A percentile compares a stretch with the other conserved stretches of the same genome.
Conservation (phyloP, 2,329 filamentous ascomycete species). For the Escovopsis sp. region DNA sequence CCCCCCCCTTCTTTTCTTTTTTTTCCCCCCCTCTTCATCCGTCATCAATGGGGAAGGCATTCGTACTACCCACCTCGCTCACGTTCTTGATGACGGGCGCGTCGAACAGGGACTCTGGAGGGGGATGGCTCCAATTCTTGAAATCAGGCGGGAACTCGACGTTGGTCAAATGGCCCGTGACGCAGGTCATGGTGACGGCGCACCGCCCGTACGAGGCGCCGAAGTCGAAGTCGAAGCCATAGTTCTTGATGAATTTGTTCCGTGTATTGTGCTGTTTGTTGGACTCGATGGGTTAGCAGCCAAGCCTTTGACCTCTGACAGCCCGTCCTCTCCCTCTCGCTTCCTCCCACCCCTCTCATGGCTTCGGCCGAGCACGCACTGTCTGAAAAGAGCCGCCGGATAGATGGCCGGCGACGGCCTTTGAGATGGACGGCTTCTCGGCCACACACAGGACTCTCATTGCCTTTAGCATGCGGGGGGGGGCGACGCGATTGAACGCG, state of each 20-base stretch:
- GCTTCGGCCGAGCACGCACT: constrained; percentile 27
- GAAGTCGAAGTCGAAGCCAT: constrained; percentile 83
- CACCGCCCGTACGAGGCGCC: constrained; percentile 65
- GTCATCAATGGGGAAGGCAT: too few relatives aligned
- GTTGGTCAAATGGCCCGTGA: constrained; percentile 74
- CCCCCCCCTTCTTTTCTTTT: too few relatives aligned
- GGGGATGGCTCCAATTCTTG: constrained; percentile 68
- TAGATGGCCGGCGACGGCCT: constrained; percentile 81
- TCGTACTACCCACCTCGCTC: constrained; percentile 36
- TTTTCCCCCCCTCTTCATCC: too few relatives aligned
- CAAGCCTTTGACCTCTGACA: not conserved
- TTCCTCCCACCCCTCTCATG: not conserved
- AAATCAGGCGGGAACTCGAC: constrained; percentile 62
- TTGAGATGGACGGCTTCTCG: constrained; percentile 81
- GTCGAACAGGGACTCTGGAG: constrained; percentile 65
- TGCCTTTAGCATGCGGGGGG: not conserved
- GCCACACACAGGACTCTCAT: constrained; percentile 43
- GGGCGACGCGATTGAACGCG: too few relatives aligned
- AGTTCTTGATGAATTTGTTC: constrained; percentile 81
- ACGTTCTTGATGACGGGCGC: constrained; percentile 59
- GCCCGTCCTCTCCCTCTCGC: too few relatives aligned
- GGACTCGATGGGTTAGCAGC: not conserved
- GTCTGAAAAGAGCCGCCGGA: constrained; percentile 59
- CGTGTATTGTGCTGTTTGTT: constrained; percentile 47
- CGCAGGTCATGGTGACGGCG: constrained; percentile 84